phyloP scores from a whole-genome alignment of 2,329 filamentous ascomycete genomes.

The Fusarium nurragi region DNA sequence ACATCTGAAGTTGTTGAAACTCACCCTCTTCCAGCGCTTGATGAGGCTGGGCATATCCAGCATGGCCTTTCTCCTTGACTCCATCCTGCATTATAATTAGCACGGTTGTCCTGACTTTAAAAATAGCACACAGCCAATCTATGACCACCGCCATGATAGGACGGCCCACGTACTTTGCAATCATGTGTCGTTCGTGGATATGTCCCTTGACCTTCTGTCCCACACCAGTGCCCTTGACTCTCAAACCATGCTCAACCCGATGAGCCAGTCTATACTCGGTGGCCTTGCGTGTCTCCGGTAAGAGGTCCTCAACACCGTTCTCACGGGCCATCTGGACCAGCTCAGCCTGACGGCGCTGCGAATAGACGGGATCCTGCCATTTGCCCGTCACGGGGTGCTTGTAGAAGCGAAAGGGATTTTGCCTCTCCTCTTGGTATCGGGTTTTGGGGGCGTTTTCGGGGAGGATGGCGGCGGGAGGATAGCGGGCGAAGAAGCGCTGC shows the following conservation, averaged over 20 bases:
- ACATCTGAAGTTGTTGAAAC: neutral
- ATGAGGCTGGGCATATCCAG: conserved; percentile 93
- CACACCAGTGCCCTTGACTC: conserved; percentile 91
- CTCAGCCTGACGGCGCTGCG: conserved; percentile 87
- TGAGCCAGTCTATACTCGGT: conserved; percentile 75
- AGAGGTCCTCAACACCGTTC: conserved; percentile 81
- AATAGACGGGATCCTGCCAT: conserved; percentile 86
- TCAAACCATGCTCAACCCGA: conserved; percentile 80
- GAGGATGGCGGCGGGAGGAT: conserved; percentile 76
- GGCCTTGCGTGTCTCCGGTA: conserved; percentile 81
- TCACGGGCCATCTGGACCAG: conserved; percentile 85
- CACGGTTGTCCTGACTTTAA: neutral
- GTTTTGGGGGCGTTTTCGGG: conserved; percentile 56
- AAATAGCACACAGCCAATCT: neutral
- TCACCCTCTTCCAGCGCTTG: conserved; percentile 89
- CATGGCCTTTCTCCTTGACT: conserved; percentile 91
- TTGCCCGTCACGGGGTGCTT: conserved; percentile 81
- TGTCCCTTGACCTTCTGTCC: conserved; percentile 97
- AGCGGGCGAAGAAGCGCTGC: conserved; percentile 87
- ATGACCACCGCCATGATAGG: neutral
- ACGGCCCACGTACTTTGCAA: conserved; percentile 68
- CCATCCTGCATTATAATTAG: conserved; percentile 66
- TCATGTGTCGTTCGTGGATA: conserved; percentile 86
- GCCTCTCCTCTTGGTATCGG: conserved; percentile 64
- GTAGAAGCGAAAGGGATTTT: conserved; percentile 83